Conservation (phyloP, 768 basidiomycete genomes). For the Dentipellis sp. region DNA sequence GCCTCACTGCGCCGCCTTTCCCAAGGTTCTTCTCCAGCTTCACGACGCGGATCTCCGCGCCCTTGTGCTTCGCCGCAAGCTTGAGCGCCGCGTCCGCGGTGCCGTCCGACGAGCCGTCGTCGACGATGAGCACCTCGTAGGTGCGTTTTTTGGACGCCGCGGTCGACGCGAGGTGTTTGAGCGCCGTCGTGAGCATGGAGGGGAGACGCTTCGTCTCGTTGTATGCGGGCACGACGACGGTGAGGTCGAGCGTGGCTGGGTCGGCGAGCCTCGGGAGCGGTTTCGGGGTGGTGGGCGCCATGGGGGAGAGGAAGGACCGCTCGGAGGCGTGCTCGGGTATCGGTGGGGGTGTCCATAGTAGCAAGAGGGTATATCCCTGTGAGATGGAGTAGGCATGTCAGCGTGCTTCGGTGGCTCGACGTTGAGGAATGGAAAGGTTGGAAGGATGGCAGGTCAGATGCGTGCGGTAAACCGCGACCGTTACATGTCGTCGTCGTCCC, state of each 20-base stretch:
- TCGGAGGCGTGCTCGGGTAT: slow-evolving; percentile 59
- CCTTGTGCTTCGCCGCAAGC: slow-evolving; percentile 44
- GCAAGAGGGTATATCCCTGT: slow-evolving; percentile 61
- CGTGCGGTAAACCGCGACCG: slow-evolving; percentile 39
- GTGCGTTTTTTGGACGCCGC: slow-evolving; percentile 31
- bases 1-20: slow-evolving; percentile 89
- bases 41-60: slow-evolving; percentile 66
- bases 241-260: slow-evolving; percentile 55
- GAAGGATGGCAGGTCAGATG: slow-evolving; percentile 22
- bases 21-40: slow-evolving; percentile 74
- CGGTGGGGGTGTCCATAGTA: slow-evolving; percentile 66
- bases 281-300: slow-evolving; percentile 42
- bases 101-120: slow-evolving; percentile 80
- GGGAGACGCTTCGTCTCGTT: slow-evolving; percentile 85
- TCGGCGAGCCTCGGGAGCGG: slow-evolving; percentile 51
- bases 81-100: slow-evolving; percentile 59
- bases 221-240: slow-evolving; percentile 84
- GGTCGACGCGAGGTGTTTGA: slow-evolving; percentile 49
- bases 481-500: slow-evolving; percentile 50
- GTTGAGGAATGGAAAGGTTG: neutral
- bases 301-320: slow-evolving; percentile 52
- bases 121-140: slow-evolving; percentile 80
- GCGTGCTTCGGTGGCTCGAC: neutral
- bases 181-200: slow-evolving; percentile 69
- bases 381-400: slow-evolving; percentile 14